Percentiles rank a stretch among this genome's conserved stretches.
Conservation (phyloP, 225 moss, liverwort and hornwort genomes). For the Takakia lepidozioides region DNA sequence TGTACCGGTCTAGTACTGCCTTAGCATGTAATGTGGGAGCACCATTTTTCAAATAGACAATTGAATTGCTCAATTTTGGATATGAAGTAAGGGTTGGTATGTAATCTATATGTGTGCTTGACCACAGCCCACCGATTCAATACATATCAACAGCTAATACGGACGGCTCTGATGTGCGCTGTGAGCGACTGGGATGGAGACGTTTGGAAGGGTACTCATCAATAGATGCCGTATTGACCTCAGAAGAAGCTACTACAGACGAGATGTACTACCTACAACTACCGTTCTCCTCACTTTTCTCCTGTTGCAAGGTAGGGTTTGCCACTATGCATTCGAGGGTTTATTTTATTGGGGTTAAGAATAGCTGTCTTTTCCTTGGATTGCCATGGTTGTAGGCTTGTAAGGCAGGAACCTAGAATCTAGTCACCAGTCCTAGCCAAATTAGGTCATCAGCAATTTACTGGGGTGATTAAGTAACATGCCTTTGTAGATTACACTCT, state of each 20-base stretch:
- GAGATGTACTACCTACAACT: constrained; percentile 74
- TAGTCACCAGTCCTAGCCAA: no score
- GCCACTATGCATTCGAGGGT: background rate
- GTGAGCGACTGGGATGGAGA: constrained; percentile 74
- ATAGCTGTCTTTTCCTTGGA: no score
- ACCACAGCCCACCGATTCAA: constrained; percentile 57
- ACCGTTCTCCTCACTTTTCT: constrained; percentile 70
- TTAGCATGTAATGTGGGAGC: no score
- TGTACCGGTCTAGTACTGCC: no score
- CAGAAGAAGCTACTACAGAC: constrained; percentile 46
- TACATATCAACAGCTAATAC: constrained; percentile 65
- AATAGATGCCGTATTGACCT: constrained; percentile 19
- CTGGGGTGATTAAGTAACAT: no score
- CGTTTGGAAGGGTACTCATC: constrained; percentile 44
- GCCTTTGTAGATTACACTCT: no score
- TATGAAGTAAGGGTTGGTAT: no score
- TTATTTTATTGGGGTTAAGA: background rate
- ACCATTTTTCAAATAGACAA: no score
- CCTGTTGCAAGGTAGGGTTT: constrained; percentile 70
- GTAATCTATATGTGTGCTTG: constrained; percentile 6
- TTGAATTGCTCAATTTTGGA: no score
- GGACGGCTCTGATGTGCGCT: constrained; percentile 66
- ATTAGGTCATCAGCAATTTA: no score
- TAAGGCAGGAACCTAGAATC: no score
- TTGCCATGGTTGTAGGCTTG: no score